Evolutionary conservation across 164 flowering plant genomes (phyloP), one percentile per base, ranked within the genome.

Genomic region (Vitis cinerea): DNA sequence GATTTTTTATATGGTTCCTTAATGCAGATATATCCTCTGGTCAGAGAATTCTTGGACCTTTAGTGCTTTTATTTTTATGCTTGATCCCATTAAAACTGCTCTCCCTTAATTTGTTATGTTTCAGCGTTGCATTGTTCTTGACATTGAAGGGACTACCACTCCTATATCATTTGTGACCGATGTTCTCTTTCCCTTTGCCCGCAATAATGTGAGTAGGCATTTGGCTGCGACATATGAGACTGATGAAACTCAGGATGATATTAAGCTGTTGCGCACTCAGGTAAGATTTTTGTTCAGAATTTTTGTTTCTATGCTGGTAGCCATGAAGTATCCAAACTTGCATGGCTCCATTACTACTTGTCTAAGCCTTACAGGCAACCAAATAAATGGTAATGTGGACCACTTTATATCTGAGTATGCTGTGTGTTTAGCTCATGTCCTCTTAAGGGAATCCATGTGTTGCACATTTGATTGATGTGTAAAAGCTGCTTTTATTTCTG

Each of bases 131-230:
- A 86, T 96, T 79, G 85, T 96, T 73, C 97, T 96, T 71, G 99
- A 96, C 81, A 96, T 96, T 78, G 99, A 93, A 79, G 99, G 99
- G 64, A 93, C 99, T 8, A 92, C 98, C 1, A 96, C 97, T 44
- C 99, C 98, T 2, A 96, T 93, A 78, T 84, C 97, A 69, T 96
- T 96, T 79, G 98, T 96, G 49, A 78, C 85, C 15, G 98, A 93
- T 66, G 95, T 94, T 78, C 96, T 96, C 70, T 93, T 96, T 71
- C 99, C 99, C 9, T 96, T 89, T 82, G 99, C 98, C 59, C 97
- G 94, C 63, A 86, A 90, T 48, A 93, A 86, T 77, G 98, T 92
- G 69, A 83, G 90, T 64, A 93, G 81, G 79, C 97, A 96, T 80
- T 83, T 96, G 72, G 77, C 70, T 71, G 81, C 81, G 48, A 92